Percentiles rank a stretch among this genome's conserved stretches.
These are phyloP conservation scores for Lyophyllum shimeji DNA, from an alignment of 768 basidiomycete genomes.

Conservation along the genomic window DNA sequence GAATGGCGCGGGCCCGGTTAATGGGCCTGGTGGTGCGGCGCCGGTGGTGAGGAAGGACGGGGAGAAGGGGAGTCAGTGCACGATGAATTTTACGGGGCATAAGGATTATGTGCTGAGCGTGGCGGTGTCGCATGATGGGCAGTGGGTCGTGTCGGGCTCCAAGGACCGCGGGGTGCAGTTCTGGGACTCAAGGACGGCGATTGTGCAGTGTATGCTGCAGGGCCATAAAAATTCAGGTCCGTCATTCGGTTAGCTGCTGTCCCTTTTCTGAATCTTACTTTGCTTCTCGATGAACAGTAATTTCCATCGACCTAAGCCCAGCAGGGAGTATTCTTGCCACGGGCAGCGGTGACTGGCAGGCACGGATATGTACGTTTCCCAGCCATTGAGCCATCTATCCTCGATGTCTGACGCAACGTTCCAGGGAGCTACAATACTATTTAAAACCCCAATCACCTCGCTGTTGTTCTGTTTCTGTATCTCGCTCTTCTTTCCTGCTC, in stretches of 20 bases:
- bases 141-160: constrained; percentile 90
- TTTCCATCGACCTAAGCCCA: constrained; percentile 50
- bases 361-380: constrained; percentile 48
- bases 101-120: constrained; percentile 69
- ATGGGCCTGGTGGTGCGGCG: constrained; percentile 16
- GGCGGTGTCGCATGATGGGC: constrained; percentile 86
- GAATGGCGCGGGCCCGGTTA: constrained; percentile 35
- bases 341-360: constrained; percentile 54
- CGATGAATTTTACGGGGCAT: constrained; percentile 88
- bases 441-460: not conserved
- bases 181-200: constrained; percentile 75
- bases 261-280: not conserved
- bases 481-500: not conserved
- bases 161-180: constrained; percentile 97
- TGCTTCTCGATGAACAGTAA: constrained; percentile 31
- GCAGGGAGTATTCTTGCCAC: constrained; percentile 47
- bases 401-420: not conserved
- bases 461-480: not conserved
- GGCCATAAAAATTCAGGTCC: constrained; percentile 56
- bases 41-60: constrained; percentile 44
- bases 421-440: constrained; percentile 19
- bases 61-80: constrained; percentile 53
- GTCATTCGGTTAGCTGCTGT: constrained; percentile 20
- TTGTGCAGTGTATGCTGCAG: constrained; percentile 93
- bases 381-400: not conserved